Percentiles rank a stretch among this genome's conserved stretches.
phyloP scores from a whole-genome alignment of 2,329 filamentous ascomycete species.

The Colletotrichum orchidophilum region DNA sequence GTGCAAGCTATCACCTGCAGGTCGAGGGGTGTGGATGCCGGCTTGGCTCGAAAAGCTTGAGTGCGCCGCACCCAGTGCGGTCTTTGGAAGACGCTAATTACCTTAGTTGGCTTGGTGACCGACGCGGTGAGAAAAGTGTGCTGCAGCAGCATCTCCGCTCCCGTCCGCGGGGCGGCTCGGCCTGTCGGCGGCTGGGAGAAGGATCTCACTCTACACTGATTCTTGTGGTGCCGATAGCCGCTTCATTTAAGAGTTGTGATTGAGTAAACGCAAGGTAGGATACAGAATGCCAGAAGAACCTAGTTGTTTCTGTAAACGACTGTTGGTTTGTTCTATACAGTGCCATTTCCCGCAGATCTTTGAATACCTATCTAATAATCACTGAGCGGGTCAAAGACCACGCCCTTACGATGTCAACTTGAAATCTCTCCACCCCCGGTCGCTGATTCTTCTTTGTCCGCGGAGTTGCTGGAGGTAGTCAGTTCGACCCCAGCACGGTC shows the following conservation, averaged over 20 bases:
- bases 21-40: conserved; percentile 24
- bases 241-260: not conserved
- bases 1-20: conserved; percentile 26
- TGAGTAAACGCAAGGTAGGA: conserved; percentile 6
- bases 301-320: not conserved
- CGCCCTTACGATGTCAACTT: conserved; percentile 14
- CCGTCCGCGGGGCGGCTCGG: conserved; percentile 1
- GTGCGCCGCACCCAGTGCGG: conserved; percentile 16
- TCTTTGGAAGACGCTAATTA: not conserved
- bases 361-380: conserved; percentile 19
- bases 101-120: not conserved
- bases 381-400: conserved; percentile 1
- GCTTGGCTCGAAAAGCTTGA: conserved; percentile 28
- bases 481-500: not conserved
- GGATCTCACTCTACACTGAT: not conserved
- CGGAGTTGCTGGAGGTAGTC: conserved; percentile 6
- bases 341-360: not conserved
- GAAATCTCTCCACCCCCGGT: not conserved
- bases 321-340: not conserved
- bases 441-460: not conserved
- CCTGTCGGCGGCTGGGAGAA: conserved; percentile 2
- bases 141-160: not conserved
- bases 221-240: conserved; percentile 18
- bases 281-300: not conserved
- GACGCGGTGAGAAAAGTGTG: not conserved